Evolutionary conservation across 2,329 filamentous ascomycete genomes (phyloP).

Genomic region (Phoma herbarum): DNA sequence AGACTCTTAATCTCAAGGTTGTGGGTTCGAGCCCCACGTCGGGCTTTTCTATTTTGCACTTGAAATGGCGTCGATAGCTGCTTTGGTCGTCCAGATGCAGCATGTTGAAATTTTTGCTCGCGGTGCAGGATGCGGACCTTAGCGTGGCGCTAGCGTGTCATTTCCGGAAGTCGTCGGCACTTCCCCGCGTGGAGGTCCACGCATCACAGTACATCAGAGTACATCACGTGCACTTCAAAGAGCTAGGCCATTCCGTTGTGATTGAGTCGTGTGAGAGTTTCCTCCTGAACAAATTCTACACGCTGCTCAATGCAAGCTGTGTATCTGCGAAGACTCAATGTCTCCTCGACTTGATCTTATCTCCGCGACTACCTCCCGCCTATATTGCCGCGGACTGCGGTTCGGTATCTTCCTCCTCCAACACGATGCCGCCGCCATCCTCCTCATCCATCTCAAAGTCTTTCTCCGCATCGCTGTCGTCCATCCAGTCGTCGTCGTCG

Average conservation of each 20-base stretch:
- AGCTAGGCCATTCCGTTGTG: not conserved
- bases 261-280: not conserved
- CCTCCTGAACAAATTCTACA: not conserved
- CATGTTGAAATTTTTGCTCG: constrained; percentile 2
- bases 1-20: constrained; percentile 41
- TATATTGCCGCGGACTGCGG: not conserved
- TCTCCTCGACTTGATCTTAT: not conserved
- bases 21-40: constrained; percentile 62
- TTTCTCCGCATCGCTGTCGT: constrained; percentile 21
- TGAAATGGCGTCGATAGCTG: not conserved
- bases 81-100: not conserved
- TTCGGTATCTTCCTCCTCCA: constrained; percentile 9
- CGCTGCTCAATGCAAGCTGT: not conserved
- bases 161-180: not conserved
- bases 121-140: not conserved
- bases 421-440: constrained; percentile 6
- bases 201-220: not conserved
- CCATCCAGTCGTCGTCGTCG: constrained; percentile 16
- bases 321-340: too few relatives aligned
- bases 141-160: not conserved
- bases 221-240: not conserved
- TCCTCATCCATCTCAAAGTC: constrained; percentile 15
- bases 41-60: constrained; percentile 21
- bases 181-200: not conserved
- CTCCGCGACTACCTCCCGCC: not conserved